These are phyloP conservation scores for Leccinum subgranulosum DNA, from an alignment of 768 basidiomycete species.

Conservation along the genomic window DNA sequence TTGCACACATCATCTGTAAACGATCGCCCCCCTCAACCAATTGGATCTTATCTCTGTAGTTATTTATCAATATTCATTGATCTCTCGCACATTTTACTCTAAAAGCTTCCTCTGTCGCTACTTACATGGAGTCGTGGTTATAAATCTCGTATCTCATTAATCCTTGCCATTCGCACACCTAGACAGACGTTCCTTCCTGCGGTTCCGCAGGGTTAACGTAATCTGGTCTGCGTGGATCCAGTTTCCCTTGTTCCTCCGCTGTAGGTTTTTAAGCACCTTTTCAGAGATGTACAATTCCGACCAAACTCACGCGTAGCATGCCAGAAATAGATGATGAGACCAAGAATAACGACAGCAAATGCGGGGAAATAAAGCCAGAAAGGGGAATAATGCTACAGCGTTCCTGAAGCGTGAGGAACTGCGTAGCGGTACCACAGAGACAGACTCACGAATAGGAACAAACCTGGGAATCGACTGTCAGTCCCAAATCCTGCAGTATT, in stretches of 20 bases:
- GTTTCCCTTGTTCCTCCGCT: conserved; percentile 74
- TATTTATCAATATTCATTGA: not conserved
- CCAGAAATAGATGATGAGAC: conserved; percentile 87
- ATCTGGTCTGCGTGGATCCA: conserved; percentile 54
- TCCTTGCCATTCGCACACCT: not conserved
- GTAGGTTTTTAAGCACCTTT: conserved; percentile 10
- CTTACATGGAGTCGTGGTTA: not conserved
- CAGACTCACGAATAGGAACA: conserved; percentile 37
- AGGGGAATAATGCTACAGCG: conserved; percentile 65
- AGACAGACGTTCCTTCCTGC: conserved; percentile 14
- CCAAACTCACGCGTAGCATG: conserved; percentile 65
- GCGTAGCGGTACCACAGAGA: not conserved
- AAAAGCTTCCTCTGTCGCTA: not conserved
- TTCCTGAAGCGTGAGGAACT: conserved; percentile 8
- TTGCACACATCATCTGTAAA: conserved; percentile 15
- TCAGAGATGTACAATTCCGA: not conserved
- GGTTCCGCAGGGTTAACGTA: conserved; percentile 44
- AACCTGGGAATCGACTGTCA: too few species aligned
- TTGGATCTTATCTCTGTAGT: conserved; percentile 29
- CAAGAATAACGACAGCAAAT: conserved; percentile 65
- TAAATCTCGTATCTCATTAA: not conserved
- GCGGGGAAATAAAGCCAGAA: conserved; percentile 90
- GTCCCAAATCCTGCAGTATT: not conserved
- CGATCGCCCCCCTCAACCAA: conserved; percentile 24
- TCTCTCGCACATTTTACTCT: not conserved